Conservation (phyloP, 2,329 filamentous ascomycete genomes). For the Bipolaris zeicola region DNA sequence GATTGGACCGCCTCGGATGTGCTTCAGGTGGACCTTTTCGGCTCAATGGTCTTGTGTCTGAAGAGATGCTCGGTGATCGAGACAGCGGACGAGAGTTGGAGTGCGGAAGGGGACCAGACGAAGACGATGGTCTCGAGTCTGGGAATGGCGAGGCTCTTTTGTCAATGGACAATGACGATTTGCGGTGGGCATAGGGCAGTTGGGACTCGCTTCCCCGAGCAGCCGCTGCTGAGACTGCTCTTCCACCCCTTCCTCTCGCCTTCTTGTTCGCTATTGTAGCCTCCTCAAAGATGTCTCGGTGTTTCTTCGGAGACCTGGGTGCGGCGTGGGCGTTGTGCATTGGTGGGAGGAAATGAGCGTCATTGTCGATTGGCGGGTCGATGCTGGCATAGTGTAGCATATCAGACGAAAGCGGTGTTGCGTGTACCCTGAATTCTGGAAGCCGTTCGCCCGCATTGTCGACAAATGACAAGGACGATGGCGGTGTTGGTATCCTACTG, state of each 20-base stretch:
- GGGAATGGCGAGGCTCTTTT: constrained; percentile 25
- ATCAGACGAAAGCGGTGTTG: constrained; percentile 53
- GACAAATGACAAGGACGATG: constrained; percentile 36
- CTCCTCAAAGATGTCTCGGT: constrained; percentile 55
- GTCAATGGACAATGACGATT: constrained; percentile 37
- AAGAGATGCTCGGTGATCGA: constrained; percentile 42
- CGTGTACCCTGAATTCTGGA: constrained; percentile 46
- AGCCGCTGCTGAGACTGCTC: constrained; percentile 52
- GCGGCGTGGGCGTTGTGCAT: constrained; percentile 28
- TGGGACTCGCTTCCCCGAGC: constrained; percentile 37
- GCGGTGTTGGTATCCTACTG: constrained; percentile 40
- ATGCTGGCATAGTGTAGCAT: constrained; percentile 32
- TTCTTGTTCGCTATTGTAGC: constrained; percentile 52
- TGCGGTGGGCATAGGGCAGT: constrained; percentile 39
- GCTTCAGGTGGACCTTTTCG: constrained; percentile 36
- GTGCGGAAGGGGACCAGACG: constrained; percentile 27
- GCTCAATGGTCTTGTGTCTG: constrained; percentile 39
- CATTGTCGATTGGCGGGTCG: constrained; percentile 14
- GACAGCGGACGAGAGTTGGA: constrained; percentile 35
- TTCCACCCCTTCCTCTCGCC: constrained; percentile 51
- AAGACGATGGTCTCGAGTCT: constrained; percentile 36
- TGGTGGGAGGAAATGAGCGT: constrained; percentile 43
- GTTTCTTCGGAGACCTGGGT: constrained; percentile 48
- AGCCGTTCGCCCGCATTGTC: constrained; percentile 15
- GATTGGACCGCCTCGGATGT: constrained; percentile 36